Percentiles rank a stretch among this genome's conserved stretches.
phyloP scores from a whole-genome alignment of 768 basidiomycete genomes.

The Xerocomellus intermedius region DNA sequence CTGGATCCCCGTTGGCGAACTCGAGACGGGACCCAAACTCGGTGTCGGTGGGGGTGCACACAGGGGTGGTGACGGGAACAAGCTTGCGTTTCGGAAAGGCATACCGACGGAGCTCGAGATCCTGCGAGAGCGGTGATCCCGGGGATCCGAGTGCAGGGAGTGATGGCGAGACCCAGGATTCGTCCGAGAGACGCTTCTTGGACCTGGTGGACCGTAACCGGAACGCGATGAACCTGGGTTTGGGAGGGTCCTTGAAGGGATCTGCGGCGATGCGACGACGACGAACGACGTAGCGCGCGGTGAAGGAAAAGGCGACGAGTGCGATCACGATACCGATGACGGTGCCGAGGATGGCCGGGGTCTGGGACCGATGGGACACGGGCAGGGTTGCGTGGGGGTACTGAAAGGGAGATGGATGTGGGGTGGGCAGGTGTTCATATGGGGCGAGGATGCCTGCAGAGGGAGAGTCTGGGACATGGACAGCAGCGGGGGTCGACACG shows the following conservation, averaged over 20 bases:
- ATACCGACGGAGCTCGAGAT: slow-evolving; percentile 12
- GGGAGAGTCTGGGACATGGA: slow-evolving; percentile 1
- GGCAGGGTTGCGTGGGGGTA: slow-evolving; percentile 11
- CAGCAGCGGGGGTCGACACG: neutral
- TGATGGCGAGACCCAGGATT: slow-evolving; percentile 24
- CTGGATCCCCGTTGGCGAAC: neutral
- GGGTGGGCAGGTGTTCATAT: slow-evolving; percentile 8
- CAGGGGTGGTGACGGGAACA: slow-evolving; percentile 16
- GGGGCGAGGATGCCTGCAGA: slow-evolving; percentile 10
- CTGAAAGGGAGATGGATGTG: slow-evolving; percentile 11
- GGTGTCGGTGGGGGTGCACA: slow-evolving; percentile 20
- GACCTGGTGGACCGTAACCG: neutral
- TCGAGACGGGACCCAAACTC: slow-evolving; percentile 18
- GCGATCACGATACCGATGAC: slow-evolving; percentile 16
- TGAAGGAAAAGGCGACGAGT: slow-evolving; percentile 3
- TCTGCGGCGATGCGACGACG: slow-evolving; percentile 4
- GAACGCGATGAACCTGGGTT: slow-evolving; percentile 2
- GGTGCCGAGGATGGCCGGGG: slow-evolving; percentile 16
- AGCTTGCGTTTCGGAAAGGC: slow-evolving; percentile 13
- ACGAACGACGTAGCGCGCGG: slow-evolving; percentile 12
- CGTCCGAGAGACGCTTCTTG: slow-evolving; percentile 26
- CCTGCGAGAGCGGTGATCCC: slow-evolving; percentile 8
- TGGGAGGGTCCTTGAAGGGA: slow-evolving; percentile 14
- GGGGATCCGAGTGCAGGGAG: slow-evolving; percentile 9
- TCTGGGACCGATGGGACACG: neutral